Conservation (phyloP, 192 early-diverging fungal species). For the Bifiguratus adelaidae region DNA sequence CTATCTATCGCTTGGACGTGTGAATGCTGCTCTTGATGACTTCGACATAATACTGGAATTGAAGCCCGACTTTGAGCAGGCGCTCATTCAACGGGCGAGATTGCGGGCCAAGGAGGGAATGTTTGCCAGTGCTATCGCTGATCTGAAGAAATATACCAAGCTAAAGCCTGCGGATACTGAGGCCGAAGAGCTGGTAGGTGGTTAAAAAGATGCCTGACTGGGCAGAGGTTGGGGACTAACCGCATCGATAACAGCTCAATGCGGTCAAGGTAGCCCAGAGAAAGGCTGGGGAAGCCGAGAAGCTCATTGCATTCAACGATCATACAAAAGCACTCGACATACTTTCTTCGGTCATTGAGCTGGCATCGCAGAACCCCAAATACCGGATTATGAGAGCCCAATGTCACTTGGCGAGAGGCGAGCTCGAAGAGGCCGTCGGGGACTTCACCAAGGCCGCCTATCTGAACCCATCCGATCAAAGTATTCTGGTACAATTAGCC, state of each 20-base stretch:
- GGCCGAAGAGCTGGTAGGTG: conserved; percentile 21
- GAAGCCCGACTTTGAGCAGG: conserved; percentile 73
- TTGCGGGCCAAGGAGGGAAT: conserved; percentile 58
- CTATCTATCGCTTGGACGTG: conserved; percentile 64
- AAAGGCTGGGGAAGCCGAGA: conserved; percentile 1
- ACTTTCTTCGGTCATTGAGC: conserved; percentile 37
- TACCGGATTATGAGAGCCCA: conserved; percentile 58
- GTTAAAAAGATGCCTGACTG: too few species aligned
- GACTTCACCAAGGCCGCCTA: conserved; percentile 68
- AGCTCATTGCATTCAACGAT: conserved; percentile 24
- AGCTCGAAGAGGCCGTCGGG: conserved; percentile 77
- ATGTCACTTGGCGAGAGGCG: conserved; percentile 58
- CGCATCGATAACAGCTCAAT: too few species aligned
- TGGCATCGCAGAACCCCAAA: conserved; percentile 39
- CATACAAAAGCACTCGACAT: conserved; percentile 41
- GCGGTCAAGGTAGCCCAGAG: too few species aligned
- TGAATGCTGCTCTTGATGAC: conserved; percentile 65
- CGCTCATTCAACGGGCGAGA: conserved; percentile 62
- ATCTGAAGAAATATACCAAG: conserved; percentile 39
- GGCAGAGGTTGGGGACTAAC: too few species aligned
- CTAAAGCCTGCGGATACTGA: conserved; percentile 18
- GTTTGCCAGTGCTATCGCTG: conserved; percentile 46
- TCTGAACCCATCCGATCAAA: conserved; percentile 54
- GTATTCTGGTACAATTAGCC: conserved; percentile 50
- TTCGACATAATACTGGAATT: conserved; percentile 69